phyloP scores from a whole-genome alignment of 495 filamentous ascomycete species.

The Thermothielavioides terrestris region DNA sequence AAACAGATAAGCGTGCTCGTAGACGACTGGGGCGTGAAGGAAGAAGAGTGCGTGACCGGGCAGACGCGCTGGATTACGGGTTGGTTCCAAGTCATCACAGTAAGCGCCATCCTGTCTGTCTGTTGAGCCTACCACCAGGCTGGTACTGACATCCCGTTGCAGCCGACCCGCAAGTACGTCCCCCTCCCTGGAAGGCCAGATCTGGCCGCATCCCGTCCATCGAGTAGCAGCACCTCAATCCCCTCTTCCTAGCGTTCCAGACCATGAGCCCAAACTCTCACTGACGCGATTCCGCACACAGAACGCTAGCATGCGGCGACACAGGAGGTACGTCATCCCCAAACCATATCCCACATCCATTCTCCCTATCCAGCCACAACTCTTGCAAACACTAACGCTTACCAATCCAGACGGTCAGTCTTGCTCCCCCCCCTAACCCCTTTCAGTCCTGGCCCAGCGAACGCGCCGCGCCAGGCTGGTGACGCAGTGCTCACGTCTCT shows the following conservation, averaged over 20 bases:
- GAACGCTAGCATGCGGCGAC: constrained; percentile 27
- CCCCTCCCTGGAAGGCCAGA: no score
- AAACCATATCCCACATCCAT: background rate
- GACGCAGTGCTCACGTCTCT: background rate
- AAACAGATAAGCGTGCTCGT: constrained; percentile 59
- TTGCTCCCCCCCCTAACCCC: background rate
- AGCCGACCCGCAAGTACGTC: constrained; percentile 23
- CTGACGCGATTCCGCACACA: background rate
- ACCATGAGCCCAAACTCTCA: background rate
- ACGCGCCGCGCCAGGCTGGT: background rate
- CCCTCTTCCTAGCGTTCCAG: background rate
- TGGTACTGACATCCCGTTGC: background rate
- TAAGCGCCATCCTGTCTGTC: constrained; percentile 6
- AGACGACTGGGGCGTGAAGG: constrained; percentile 64
- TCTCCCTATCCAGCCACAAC: background rate
- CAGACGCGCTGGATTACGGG: constrained; percentile 27
- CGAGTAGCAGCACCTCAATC: no score
- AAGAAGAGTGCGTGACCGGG: constrained; percentile 31
- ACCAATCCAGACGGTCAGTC: constrained; percentile 5
- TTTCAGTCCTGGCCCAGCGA: background rate
- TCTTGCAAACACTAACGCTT: background rate
- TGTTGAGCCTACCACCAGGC: background rate
- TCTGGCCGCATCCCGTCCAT: no score
- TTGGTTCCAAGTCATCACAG: constrained; percentile 69
- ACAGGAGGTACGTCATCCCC: constrained; percentile 20